Base-by-base conservation (phyloP, 129 eudicot species). In the Lactuca sativa region DNA sequence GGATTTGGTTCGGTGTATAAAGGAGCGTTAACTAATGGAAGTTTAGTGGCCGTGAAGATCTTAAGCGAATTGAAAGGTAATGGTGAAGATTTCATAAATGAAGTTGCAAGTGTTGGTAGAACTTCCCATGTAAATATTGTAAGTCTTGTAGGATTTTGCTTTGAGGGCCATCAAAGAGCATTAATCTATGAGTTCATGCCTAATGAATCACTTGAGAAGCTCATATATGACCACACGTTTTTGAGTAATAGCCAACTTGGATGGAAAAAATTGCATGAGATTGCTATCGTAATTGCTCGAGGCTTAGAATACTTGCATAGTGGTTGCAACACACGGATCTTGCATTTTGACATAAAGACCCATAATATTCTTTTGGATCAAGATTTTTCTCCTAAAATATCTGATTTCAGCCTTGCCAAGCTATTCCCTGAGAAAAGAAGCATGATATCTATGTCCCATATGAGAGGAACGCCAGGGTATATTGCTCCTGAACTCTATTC, bases 1-100 rank as follows among this genome's bases (percentile, higher is more conserved):
- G 89, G 83, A 5, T 74, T 49, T 43, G 86, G 86, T 51, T 7
- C 40, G 31, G 89, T 84, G 17, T 84, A 84, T 66, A 74, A 72
- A 75, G 86, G 86, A 25, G 71, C 31, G 30, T 73, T 81, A 38
- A 53, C 9, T 13, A 70, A 75, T 62, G 74, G 73, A 36, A 12
- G 21, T 34, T 56, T 6, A 33, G 68, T 78, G 59, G 82, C 82
- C 12, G 74, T 71, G 51, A 65, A 71, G 64, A 33, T 72, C 30
- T 49, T 78, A 34, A 71, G 59, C 12, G 63, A 43, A 57, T n/a
- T 52, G 6, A 65, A 58, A 72, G 82, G 70, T 10, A 60, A 64
- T n/a, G 82, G 82, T 4, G 73, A 78, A 58, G 82, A 78, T 13
- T 78, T 78, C 64, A 58, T 78, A 9, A 78, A 78, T 25, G 81